A percentile compares a stretch with the other conserved stretches of the same genome.
Conservation (phyloP, 2,329 filamentous ascomycete species). For the Hymenoscyphus fructigenus region DNA sequence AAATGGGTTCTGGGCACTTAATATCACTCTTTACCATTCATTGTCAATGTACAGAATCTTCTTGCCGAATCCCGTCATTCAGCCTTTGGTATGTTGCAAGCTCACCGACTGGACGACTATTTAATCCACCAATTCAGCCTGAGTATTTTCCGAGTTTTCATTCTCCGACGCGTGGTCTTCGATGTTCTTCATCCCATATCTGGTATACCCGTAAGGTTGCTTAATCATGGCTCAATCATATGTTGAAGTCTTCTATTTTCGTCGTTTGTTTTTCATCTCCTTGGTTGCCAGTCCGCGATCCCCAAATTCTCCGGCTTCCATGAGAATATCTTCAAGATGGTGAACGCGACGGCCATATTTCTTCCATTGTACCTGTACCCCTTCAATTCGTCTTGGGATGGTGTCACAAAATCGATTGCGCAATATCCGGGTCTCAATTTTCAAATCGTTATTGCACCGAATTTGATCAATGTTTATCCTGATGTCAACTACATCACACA, state of each 20-base stretch:
- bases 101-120: slow-evolving; percentile 11
- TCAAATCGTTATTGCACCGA: slow-evolving; percentile 27
- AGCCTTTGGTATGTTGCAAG: slow-evolving; percentile 7
- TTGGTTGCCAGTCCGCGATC: neutral
- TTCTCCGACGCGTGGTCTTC: slow-evolving; percentile 13
- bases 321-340: slow-evolving; percentile 18
- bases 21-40: neutral
- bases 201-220: neutral
- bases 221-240: slow-evolving; percentile 7
- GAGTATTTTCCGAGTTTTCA: slow-evolving; percentile 8
- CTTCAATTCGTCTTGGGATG: slow-evolving; percentile 27
- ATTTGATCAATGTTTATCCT: slow-evolving; percentile 21
- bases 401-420: slow-evolving; percentile 21
- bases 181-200: neutral
- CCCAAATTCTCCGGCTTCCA: neutral
- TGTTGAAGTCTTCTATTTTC: neutral
- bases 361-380: slow-evolving; percentile 31
- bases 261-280: slow-evolving; percentile 1
- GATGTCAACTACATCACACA: slow-evolving; percentile 26
- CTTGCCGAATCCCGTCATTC: slow-evolving; percentile 8
- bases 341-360: slow-evolving; percentile 24
- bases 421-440: slow-evolving; percentile 25
- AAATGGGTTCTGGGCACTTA: slow-evolving; percentile 7
- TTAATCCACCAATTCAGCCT: slow-evolving; percentile 13
- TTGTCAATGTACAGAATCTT: neutral